Evolutionary conservation across 2,329 filamentous ascomycete genomes (phyloP).

Genomic region (Ascochyta clinopodiicola): DNA sequence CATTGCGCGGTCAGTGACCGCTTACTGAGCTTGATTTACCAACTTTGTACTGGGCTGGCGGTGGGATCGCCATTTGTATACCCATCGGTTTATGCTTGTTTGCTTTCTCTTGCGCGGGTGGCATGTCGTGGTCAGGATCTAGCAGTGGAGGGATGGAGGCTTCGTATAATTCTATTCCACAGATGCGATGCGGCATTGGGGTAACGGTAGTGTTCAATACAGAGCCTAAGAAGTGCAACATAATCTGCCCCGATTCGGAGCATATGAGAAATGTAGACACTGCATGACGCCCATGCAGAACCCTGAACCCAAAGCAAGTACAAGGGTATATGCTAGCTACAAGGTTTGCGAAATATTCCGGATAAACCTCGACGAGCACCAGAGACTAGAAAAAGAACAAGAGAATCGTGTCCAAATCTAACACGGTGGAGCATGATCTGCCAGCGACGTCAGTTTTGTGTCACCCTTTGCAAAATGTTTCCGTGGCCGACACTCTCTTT

Average conservation of each 20-base stretch:
- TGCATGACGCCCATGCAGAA: not conserved
- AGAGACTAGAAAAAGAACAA: not conserved
- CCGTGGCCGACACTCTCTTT: not conserved
- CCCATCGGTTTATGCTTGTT: constrained; percentile 36
- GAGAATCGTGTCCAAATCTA: not conserved
- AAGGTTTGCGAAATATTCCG: not conserved
- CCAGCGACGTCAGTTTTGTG: not conserved
- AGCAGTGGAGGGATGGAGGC: not conserved
- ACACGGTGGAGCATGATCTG: not conserved
- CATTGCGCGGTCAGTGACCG: constrained; percentile 9
- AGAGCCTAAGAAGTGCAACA: constrained; percentile 7
- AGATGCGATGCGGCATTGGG: constrained; percentile 1
- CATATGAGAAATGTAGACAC: not conserved
- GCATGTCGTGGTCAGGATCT: constrained; percentile 13
- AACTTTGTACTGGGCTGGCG: constrained; percentile 25
- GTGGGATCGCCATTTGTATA: constrained; percentile 43
- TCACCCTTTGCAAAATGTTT: not conserved
- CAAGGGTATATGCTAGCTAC: not conserved
- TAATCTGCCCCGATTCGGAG: not conserved
- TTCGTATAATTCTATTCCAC: constrained; percentile 12
- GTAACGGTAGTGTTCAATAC: constrained; percentile 10
- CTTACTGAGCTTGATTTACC: constrained; percentile 17
- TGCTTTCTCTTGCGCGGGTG: constrained; percentile 21
- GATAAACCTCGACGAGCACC: not conserved
- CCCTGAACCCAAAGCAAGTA: not conserved